A percentile compares a stretch with the other conserved stretches of the same genome.
These are phyloP conservation scores for Tausonia pullulans DNA, from an alignment of 1,284 basidiomycete genomes.

Conservation along the genomic window DNA sequence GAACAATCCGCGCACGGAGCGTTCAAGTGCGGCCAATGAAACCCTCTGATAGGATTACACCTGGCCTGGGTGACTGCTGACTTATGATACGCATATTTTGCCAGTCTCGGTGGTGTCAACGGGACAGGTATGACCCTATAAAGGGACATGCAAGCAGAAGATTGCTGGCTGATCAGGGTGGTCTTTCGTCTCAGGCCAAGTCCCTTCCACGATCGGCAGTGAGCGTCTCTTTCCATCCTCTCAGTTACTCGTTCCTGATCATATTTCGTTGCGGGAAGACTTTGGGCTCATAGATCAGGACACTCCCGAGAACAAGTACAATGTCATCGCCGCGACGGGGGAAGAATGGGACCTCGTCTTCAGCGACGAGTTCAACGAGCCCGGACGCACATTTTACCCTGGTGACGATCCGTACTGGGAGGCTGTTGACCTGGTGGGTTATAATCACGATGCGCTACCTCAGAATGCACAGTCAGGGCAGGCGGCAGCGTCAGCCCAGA, in stretches of 20 bases:
- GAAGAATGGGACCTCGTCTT: constrained; percentile 38
- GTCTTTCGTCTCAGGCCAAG: constrained; percentile 32
- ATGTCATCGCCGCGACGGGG: constrained; percentile 31
- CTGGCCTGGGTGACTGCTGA: too few relatives aligned
- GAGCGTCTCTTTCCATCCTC: background rate
- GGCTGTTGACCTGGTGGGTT: constrained; percentile 21
- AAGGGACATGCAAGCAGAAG: background rate
- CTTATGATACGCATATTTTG: too few relatives aligned
- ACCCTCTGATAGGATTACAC: too few relatives aligned
- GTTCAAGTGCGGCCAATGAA: too few relatives aligned
- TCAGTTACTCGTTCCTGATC: background rate
- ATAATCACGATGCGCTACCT: background rate
- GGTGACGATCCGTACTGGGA: constrained; percentile 40
- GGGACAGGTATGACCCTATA: constrained; percentile 30
- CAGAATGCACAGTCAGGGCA: background rate
- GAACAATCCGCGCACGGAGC: background rate
- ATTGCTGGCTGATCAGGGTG: background rate
- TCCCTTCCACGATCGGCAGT: constrained; percentile 50
- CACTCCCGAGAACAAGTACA: constrained; percentile 44
- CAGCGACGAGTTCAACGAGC: constrained; percentile 32
- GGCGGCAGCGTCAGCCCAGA: too few relatives aligned
- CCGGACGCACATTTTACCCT: constrained; percentile 36
- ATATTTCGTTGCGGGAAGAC: constrained; percentile 20
- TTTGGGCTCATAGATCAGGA: constrained; percentile 64
- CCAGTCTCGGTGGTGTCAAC: constrained; percentile 47